phyloP scores from a whole-genome alignment of 805 yeast species.

The Jamesozyma gamospora region DNA sequence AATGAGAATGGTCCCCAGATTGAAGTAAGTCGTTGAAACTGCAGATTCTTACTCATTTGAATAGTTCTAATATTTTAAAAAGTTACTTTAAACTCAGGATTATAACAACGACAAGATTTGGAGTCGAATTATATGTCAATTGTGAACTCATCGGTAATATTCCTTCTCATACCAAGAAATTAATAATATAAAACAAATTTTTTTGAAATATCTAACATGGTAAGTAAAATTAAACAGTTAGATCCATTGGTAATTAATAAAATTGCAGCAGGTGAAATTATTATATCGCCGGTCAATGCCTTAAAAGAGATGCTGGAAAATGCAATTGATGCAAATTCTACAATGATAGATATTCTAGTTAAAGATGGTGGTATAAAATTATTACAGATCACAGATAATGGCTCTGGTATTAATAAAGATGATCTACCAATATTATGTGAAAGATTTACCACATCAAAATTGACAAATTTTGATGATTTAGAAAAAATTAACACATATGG shows the following conservation, averaged over 20 bases:
- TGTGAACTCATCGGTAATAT: no score
- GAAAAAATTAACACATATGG: slow-evolving; percentile 70
- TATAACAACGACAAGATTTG: no score
- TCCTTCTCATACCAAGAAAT: no score
- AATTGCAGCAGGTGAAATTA: slow-evolving; percentile 96
- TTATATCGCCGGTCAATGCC: slow-evolving; percentile 89
- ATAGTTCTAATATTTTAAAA: no score
- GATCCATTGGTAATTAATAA: slow-evolving; percentile 70
- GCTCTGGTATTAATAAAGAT: slow-evolving; percentile 62
- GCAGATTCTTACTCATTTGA: no score
- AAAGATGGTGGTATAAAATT: slow-evolving; percentile 88
- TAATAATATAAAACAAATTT: no score
- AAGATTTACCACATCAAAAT: slow-evolving; percentile 86
- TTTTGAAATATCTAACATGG: no score
- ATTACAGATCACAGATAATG: slow-evolving; percentile 83
- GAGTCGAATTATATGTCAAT: no score
- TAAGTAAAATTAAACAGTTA: slow-evolving; percentile 33
- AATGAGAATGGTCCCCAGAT: no score
- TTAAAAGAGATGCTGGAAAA: slow-evolving; percentile 88
- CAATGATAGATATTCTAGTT: slow-evolving; percentile 65
- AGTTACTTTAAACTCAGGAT: no score
- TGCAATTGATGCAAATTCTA: slow-evolving; percentile 75
- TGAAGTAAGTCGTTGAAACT: no score
- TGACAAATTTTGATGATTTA: slow-evolving; percentile 66
- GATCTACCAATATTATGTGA: slow-evolving; percentile 79